Conservation (phyloP, 1,284 basidiomycete genomes). For the Heliocybe sulcata region DNA sequence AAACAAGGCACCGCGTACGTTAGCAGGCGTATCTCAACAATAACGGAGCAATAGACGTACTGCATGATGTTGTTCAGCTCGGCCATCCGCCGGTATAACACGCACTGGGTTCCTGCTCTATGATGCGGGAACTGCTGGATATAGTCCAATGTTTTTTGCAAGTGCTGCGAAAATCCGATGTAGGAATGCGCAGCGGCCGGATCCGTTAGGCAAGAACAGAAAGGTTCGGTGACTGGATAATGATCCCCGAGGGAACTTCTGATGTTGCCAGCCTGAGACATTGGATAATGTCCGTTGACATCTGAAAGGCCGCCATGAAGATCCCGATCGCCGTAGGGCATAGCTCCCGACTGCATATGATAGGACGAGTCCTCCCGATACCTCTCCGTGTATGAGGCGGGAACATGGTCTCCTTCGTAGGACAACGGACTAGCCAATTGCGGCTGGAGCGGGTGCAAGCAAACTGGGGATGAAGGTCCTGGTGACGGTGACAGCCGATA, state of each 20-base stretch:
- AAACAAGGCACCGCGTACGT: neutral
- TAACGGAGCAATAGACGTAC: conserved; percentile 32
- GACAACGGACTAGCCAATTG: neutral
- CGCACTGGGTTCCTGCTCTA: conserved; percentile 42
- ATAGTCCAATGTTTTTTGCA: conserved; percentile 47
- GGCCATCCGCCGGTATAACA: conserved; percentile 49
- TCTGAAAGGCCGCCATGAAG: neutral
- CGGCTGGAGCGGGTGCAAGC: neutral
- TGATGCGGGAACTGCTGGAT: conserved; percentile 60
- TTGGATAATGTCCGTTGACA: neutral
- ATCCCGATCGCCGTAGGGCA: neutral
- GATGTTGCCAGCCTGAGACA: neutral
- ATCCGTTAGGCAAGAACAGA: conserved; percentile 58
- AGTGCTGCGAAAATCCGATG: conserved; percentile 53
- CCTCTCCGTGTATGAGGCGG: no score
- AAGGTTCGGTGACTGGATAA: conserved; percentile 22
- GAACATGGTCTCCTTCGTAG: neutral
- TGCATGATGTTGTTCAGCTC: conserved; percentile 60
- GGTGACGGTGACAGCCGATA: conserved; percentile 59
- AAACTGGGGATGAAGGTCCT: conserved; percentile 10
- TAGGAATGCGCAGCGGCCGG: conserved; percentile 51
- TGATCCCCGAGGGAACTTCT: neutral
- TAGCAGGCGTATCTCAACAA: neutral
- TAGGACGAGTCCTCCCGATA: neutral
- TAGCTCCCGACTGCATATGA: neutral